Evolutionary conservation across 1,284 basidiomycete genomes (phyloP), one percentile per base, ranked within the genome.

Genomic region (Hemileia vastatrix): DNA sequence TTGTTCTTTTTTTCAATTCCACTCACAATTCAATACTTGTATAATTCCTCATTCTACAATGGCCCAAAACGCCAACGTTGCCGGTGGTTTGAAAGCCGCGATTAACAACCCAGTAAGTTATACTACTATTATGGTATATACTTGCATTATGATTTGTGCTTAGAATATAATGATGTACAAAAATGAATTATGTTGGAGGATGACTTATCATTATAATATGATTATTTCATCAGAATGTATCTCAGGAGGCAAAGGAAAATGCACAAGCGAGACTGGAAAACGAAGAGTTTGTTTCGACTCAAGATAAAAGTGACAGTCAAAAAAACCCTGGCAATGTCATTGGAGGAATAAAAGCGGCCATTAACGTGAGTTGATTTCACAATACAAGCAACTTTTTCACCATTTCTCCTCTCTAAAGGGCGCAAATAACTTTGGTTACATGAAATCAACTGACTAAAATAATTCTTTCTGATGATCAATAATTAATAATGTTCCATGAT

Each of bases 181-280:
- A n/a, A n/a, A n/a, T n/a, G n/a, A n/a, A n/a, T n/a, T n/a, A n/a
- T n/a, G n/a, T n/a, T n/a, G n/a, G n/a, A n/a, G n/a, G n/a, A n/a
- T n/a, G n/a, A n/a, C n/a, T n/a, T n/a, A n/a, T n/a, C n/a, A n/a
- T n/a, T n/a, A n/a, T n/a, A n/a, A n/a, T n/a, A n/a, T n/a, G n/a
- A n/a, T n/a, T n/a, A n/a, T n/a, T n/a, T n/a, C n/a, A n/a, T n/a
- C 47, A 62, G 60, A 50, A 62, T 21, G 60, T 56, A 5, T 62
- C 60, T n/a, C 23, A 36, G 6, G 60, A 62, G 31, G 53, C 53
- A 18, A 62, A 56, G 33, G 53, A 62, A 18, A 18, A 31, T 45
- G 60, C 53, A 27, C 44, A 55, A 18, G 27, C 49, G 24, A 24
- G 60, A 27, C 45, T 62, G 32, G 60, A 62, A 11, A 50, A 24